phyloP scores from a whole-genome alignment of 202 grass and related monocot species.

The Saccharum hybrid region DNA sequence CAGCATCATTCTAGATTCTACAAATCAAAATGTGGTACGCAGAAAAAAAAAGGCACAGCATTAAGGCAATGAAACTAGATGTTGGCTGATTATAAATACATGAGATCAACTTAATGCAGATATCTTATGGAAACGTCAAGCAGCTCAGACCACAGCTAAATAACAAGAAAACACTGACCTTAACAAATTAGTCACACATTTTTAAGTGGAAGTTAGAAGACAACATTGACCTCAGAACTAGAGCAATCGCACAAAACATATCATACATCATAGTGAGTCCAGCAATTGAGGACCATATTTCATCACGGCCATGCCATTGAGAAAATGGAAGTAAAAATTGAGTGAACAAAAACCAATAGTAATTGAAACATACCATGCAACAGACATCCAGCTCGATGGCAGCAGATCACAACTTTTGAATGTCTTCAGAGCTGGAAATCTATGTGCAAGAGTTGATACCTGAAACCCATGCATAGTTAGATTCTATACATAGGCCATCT shows the following conservation, averaged over 20 bases:
- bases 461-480: conserved; percentile 51
- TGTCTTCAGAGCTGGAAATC: conserved; percentile 84
- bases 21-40: conserved; percentile 31
- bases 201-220: not conserved
- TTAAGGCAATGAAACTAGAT: conserved; percentile 41
- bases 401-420: conserved; percentile 90
- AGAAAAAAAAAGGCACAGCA: not conserved
- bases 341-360: conserved; percentile 19
- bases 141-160: not conserved
- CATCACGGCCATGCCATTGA: not conserved
- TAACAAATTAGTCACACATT: not conserved
- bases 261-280: not conserved
- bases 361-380: conserved; percentile 81
- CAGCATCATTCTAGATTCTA: conserved; percentile 40
- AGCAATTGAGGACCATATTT: not conserved
- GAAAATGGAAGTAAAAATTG: conserved; percentile 1
- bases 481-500: conserved; percentile 32
- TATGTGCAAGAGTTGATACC: conserved; percentile 77
- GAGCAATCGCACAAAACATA: not conserved
- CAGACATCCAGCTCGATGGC: conserved; percentile 94
- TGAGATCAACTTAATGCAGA: not conserved
- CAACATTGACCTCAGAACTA: not conserved
- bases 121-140: not conserved
- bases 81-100: not conserved
- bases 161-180: conserved; percentile 9